Base-by-base conservation (phyloP, 148 eudicot species). In the Chenopodium berlandieri region DNA sequence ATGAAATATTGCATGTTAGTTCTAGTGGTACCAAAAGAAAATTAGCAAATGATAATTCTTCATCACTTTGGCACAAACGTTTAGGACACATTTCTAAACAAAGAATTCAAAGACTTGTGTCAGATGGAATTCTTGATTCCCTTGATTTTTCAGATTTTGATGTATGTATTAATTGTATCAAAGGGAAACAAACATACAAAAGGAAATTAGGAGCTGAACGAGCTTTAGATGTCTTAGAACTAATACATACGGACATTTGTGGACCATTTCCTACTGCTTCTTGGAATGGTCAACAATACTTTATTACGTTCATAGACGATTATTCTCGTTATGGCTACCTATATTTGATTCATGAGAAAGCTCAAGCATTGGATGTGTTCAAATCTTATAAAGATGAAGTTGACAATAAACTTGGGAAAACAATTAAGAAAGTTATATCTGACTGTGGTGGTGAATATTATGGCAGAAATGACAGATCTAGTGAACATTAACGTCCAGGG, bases 241-340 rank as follows among this genome's bases (percentile, higher is more conserved):
- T 77, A 31, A 77, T 50, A 78, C 44, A 40, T 27, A 78, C 27
- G 9, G 40, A 78, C 19, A 78, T 78, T 22, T 78, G 73, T 67
- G 64, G 80, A 8, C 46, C 80, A 78, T 78, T 67, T 31, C 74
- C 73, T 67, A 78, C 20, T 1, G 8, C 73, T 44, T 78, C 73
- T 3, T 44, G 80, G 73, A 78, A 78, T 78, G 80, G 62, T 65
- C 80, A 78, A 47, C 25, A 67, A 27, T 78, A 78, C 9, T 78
- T 78, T 66, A 46, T 67, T 16, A 34, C 64, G 31, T 58, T 76
- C 79, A 76, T 76, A 58, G 69, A 60, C 25, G 27, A 76, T 9
- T 58, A 76, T 8, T 76, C 52, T 9, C 0, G 8, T 40, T 40
- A 40, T 40, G 44, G 44, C 44, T 40, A 40, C 48, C 4, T 76